Percentiles rank a stretch among this genome's conserved stretches.
Evolutionary conservation across 495 filamentous ascomycete genomes (phyloP).

Genomic region (Aspergillus conjunctus): DNA sequence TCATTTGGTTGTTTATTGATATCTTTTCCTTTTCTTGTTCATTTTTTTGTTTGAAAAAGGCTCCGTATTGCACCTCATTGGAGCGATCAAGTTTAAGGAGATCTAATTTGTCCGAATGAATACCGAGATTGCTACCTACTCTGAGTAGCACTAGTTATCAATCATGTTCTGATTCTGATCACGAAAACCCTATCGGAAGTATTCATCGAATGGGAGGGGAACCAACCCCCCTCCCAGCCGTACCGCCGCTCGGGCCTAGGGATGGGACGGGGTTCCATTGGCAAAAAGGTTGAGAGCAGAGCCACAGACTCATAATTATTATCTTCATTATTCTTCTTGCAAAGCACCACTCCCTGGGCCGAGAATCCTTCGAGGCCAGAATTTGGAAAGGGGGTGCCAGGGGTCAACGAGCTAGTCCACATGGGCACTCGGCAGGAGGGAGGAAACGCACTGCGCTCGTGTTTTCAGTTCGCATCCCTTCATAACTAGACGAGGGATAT

Average conservation of each 20-base stretch:
- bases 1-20: not conserved
- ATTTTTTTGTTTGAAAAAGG: not conserved
- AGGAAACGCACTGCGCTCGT: not conserved
- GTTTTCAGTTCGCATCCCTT: not conserved
- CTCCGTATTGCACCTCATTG: constrained; percentile 15
- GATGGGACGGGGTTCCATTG: constrained; percentile 8
- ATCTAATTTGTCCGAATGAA: constrained; percentile 37
- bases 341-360: constrained; percentile 9
- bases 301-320: not conserved
- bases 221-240: not conserved
- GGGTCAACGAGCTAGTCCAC: not conserved
- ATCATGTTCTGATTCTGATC: not conserved
- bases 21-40: not conserved
- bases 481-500: not conserved
- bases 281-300: not conserved
- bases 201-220: constrained; percentile 5
- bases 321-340: not conserved
- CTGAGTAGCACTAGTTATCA: not conserved
- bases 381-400: not conserved
- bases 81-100: constrained; percentile 21
- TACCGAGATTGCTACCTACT: constrained; percentile 27
- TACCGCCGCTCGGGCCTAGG: constrained; percentile 21
- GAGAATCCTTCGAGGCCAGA: constrained; percentile 7
- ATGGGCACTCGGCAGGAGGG: not conserved
- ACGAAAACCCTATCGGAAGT: constrained; percentile 1